These are phyloP conservation scores for Carex cristatella DNA, from an alignment of 176 grass and related monocot genomes.

Conservation along the genomic window DNA sequence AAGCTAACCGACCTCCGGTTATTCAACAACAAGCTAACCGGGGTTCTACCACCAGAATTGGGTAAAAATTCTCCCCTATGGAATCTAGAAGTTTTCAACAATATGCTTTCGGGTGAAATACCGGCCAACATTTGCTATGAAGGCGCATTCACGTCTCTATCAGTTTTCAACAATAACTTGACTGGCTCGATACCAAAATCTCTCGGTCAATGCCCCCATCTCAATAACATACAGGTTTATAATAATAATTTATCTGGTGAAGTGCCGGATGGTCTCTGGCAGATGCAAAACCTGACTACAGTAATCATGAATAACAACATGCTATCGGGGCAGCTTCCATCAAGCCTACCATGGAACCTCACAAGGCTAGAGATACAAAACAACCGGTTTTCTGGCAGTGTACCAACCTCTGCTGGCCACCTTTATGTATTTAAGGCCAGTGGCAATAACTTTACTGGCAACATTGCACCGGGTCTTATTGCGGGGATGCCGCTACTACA, in stretches of 20 bases:
- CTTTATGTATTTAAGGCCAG: slow-evolving; percentile 29
- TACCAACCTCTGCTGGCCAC: slow-evolving; percentile 18
- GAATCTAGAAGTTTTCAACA: slow-evolving; percentile 20
- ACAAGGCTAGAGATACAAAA: slow-evolving; percentile 26
- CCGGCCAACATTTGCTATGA: slow-evolving; percentile 44
- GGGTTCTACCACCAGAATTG: slow-evolving; percentile 50
- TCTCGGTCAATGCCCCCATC: slow-evolving; percentile 42
- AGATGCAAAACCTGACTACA: background rate
- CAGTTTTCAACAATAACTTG: slow-evolving; percentile 32
- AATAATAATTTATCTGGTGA: slow-evolving; percentile 56
- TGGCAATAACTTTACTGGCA: slow-evolving; percentile 54
- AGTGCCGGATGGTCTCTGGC: slow-evolving; percentile 49
- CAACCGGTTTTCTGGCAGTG: slow-evolving; percentile 42
- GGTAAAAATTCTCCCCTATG: slow-evolving; percentile 38
- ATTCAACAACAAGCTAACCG: slow-evolving; percentile 36
- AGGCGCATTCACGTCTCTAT: slow-evolving; percentile 4
- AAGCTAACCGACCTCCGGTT: slow-evolving; percentile 13
- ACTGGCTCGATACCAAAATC: slow-evolving; percentile 48
- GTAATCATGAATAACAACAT: slow-evolving; percentile 30
- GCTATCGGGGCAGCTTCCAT: slow-evolving; percentile 46
- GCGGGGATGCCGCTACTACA: slow-evolving; percentile 30
- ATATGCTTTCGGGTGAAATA: slow-evolving; percentile 45
- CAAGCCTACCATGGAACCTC: slow-evolving; percentile 18
- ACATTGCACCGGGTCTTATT: slow-evolving; percentile 30
- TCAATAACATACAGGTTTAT: background rate